These are phyloP conservation scores for Eucalyptus virginea DNA, from an alignment of 345 rosid species.

Conservation along the genomic window DNA sequence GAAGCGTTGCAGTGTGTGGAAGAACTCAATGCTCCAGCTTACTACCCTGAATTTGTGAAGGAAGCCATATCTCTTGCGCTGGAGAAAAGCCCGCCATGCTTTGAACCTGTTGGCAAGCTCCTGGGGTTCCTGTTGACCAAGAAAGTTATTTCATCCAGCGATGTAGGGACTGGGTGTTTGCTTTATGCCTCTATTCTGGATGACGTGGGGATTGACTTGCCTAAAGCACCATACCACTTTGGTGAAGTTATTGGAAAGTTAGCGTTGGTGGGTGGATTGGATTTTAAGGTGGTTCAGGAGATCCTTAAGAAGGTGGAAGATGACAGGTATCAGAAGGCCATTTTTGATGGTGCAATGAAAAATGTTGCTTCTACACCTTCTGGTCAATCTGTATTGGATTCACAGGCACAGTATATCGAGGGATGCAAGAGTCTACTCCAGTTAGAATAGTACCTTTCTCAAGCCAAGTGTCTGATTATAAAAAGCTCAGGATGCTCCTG, in stretches of 20 bases:
- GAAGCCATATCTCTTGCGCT: constrained; percentile 69
- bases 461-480: neutral
- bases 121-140: constrained; percentile 32
- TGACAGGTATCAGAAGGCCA: constrained; percentile 26
- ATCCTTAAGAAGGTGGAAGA: constrained; percentile 61
- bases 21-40: constrained; percentile 53
- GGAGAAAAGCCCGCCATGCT: constrained; percentile 57
- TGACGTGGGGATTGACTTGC: constrained; percentile 73
- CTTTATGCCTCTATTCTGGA: constrained; percentile 58
- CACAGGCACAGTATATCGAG: constrained; percentile 46
- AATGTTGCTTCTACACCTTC: constrained; percentile 12
- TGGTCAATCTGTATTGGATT: constrained; percentile 25
- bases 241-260: constrained; percentile 67
- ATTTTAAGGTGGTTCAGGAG: constrained; percentile 45
- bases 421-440: constrained; percentile 43
- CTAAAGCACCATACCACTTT: constrained; percentile 66
- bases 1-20: constrained; percentile 74
- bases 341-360: constrained; percentile 40
- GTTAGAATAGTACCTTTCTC: neutral
- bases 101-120: constrained; percentile 36
- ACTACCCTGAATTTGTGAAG: constrained; percentile 68
- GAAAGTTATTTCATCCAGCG: constrained; percentile 32
- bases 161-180: constrained; percentile 53
- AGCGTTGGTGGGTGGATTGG: constrained; percentile 21
- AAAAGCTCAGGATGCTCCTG: neutral